Evolutionary conservation across 805 yeast genomes (phyloP), one percentile per base, ranked within the genome.

Genomic region (Cyberlindnera suaveolens): DNA sequence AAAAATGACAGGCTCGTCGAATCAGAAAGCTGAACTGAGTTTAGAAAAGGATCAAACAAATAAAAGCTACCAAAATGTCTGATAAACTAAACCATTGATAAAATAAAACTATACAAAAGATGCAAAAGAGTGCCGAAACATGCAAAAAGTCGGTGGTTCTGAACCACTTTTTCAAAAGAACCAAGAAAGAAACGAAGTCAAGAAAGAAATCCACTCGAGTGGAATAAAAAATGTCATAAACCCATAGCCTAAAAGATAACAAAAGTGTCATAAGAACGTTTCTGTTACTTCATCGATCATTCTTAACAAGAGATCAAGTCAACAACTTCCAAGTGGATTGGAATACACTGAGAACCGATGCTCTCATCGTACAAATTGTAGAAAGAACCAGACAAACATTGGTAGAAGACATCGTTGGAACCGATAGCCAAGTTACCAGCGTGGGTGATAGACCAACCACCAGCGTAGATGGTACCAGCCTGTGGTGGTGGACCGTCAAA

Each of bases 401-500:
- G 83, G 75, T 76, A 83, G 72, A 83, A 83, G 42, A 72, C 70
- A 48, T 77, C 77, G 39, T 65, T 59, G 54, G 67, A 65, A 65
- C 87, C 89, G 48, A 82, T 64, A 30, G 86, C 86, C 57, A 82
- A 74, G 68, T 65, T 58, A 64, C 77, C 77, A 17, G 73, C 81
- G 50, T 74, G 75, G 43, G 71, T 63, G 48, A 69, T 59, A 35
- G 72, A 63, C 86, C 86, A 80, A 51, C 86, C 85, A 45, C 75
- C 79, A 55, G 86, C 85, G 62, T 75, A 77, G 61, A 79, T 74
- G 46, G 85, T 72, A 65, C 85, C 85, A 30, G 84, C 86, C 72
- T 83, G 91, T 59, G 90, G 89, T 68, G 86, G 85, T 49, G 88
- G 87, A 61, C 90, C 90, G 63, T 83, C 91, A 58, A 83, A 83